Evolutionary conservation across 2,329 filamentous ascomycete species (phyloP).

Genomic region (Immersiporthe knoxdaviesiana): DNA sequence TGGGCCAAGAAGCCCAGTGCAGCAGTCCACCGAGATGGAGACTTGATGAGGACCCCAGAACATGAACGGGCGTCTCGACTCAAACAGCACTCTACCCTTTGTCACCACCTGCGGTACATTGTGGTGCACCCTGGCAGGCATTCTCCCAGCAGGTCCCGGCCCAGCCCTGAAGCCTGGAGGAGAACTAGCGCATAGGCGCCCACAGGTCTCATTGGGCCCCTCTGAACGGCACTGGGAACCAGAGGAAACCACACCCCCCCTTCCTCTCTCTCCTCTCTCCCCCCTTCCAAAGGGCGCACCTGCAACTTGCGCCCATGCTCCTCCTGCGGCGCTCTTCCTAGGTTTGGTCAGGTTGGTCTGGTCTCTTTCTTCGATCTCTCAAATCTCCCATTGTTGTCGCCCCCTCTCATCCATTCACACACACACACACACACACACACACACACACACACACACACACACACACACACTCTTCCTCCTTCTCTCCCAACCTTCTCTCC

Average conservation of each 20-base stretch:
- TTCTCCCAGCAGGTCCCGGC: conserved; percentile 3
- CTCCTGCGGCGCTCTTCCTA: conserved; percentile 12
- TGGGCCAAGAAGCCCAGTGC: background rate
- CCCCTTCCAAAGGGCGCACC: conserved; percentile 6
- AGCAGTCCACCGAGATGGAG: background rate
- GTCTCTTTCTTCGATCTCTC: conserved; percentile 23
- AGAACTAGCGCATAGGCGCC: conserved; percentile 11
- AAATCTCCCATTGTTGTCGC: conserved; percentile 24
- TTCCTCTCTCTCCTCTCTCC: too few species aligned
- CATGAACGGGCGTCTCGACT: conserved; percentile 2
- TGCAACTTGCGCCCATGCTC: conserved; percentile 16
- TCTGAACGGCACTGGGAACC: conserved; percentile 13
- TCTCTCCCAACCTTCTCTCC: conserved; percentile 26
- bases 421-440: too few species aligned
- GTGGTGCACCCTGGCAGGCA: conserved; percentile 11
- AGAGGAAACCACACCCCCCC: conserved; percentile 11
- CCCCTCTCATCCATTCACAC: conserved; percentile 23
- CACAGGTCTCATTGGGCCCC: conserved; percentile 14
- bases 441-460: too few species aligned
- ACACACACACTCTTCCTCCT: too few species aligned
- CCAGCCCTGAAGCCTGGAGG: conserved; percentile 8
- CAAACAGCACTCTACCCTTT: conserved; percentile 5
- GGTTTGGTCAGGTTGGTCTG: conserved; percentile 19
- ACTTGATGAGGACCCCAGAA: background rate
- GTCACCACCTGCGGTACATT: conserved; percentile 10